phyloP scores from a whole-genome alignment of 1,284 basidiomycete species.

The Cutaneotrichosporon dermatis region DNA sequence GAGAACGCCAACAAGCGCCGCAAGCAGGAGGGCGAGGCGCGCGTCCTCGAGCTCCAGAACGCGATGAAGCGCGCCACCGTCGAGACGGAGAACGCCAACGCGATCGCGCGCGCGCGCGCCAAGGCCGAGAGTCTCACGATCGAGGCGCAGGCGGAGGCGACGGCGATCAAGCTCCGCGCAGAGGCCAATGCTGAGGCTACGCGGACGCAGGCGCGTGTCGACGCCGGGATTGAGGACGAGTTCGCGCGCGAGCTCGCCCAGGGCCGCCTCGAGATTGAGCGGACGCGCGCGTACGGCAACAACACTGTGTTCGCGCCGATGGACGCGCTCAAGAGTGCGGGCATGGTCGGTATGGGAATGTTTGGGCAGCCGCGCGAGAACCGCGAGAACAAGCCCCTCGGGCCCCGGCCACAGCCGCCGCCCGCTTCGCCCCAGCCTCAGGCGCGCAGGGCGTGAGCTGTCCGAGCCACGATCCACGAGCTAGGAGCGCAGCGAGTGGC shows the following conservation, averaged over 20 bases:
- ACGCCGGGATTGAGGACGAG: conserved; percentile 13
- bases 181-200: conserved; percentile 12
- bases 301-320: conserved; percentile 15
- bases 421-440: no score
- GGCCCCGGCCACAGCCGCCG: no score
- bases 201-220: conserved; percentile 9
- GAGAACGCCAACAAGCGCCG: conserved; percentile 16
- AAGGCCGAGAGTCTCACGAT: conserved; percentile 10
- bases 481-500: no score
- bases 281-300: conserved; percentile 12
- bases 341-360: conserved; percentile 14
- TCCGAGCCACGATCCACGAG: no score
- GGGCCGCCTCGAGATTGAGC: conserved; percentile 17
- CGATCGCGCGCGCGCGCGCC: conserved; percentile 5
- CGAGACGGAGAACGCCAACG: conserved; percentile 13
- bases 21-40: conserved; percentile 17
- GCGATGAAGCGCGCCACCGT: conserved; percentile 12
- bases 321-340: conserved; percentile 10
- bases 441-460: no score
- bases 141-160: conserved; percentile 14
- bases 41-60: conserved; percentile 19
- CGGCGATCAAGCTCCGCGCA: conserved; percentile 12
- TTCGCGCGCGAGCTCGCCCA: conserved; percentile 14
- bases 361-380: neutral
- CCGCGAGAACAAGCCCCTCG: no score